These are phyloP conservation scores for Pachyrhizus erosus DNA, from an alignment of 306 rosid species.

Conservation along the genomic window DNA sequence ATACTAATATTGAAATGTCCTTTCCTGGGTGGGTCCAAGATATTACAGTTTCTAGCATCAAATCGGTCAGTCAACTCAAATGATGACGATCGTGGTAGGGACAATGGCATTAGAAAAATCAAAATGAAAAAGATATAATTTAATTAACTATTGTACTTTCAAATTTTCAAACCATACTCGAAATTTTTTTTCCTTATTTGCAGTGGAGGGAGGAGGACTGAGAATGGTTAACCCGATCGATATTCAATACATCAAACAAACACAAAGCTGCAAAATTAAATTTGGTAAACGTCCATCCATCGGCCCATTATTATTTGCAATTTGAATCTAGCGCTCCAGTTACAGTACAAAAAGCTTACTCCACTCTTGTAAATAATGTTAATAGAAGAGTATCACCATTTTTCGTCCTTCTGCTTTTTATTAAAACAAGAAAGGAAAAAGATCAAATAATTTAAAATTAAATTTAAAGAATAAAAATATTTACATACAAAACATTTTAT, in stretches of 20 bases:
- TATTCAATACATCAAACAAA: background rate
- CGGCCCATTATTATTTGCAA: background rate
- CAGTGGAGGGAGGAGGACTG: background rate
- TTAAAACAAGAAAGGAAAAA: too few species aligned
- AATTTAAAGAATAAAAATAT: too few species aligned
- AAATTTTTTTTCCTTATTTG: background rate
- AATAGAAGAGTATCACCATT: too few species aligned
- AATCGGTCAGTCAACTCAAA: conserved; percentile 13
- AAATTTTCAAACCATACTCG: background rate
- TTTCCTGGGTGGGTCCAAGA: background rate
- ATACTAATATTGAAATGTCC: background rate
- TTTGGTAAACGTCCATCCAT: conserved; percentile 23
- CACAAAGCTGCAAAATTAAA: background rate
- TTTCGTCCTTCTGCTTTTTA: too few species aligned
- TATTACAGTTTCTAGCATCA: background rate
- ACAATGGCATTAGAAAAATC: background rate
- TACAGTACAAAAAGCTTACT: background rate
- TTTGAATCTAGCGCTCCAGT: background rate
- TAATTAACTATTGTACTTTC: background rate
- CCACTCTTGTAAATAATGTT: background rate
- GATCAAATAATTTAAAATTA: too few species aligned
- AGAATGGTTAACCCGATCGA: background rate
- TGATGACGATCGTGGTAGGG: background rate
- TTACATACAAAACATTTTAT: too few species aligned
- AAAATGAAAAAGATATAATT: background rate